Evolutionary conservation across 805 yeast genomes (phyloP).

Genomic region (Candida golubevii): DNA sequence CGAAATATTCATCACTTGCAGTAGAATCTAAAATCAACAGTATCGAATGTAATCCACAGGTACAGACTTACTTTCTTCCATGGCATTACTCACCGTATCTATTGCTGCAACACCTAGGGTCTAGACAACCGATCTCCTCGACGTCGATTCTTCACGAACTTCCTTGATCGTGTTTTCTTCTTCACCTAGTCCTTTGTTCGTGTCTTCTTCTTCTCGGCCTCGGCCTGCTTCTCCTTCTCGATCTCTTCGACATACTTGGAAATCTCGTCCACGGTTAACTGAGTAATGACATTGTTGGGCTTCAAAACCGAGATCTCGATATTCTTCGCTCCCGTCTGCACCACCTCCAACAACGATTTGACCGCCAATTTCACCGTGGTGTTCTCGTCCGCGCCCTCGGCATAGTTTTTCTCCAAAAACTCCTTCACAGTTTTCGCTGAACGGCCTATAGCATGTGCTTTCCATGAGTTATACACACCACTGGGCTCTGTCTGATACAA

Average conservation of each 20-base stretch:
- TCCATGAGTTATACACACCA: slow-evolving; percentile 96
- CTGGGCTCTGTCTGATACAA: slow-evolving; percentile 96
- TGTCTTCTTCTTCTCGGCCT: slow-evolving; percentile 61
- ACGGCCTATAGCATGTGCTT: slow-evolving; percentile 95
- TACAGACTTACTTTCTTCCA: too few relatives aligned
- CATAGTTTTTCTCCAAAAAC: slow-evolving; percentile 85
- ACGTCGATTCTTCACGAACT: too few relatives aligned
- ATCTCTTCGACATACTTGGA: slow-evolving; percentile 72
- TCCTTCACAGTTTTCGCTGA: slow-evolving; percentile 93
- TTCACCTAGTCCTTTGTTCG: slow-evolving; percentile 21
- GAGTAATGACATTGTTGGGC: slow-evolving; percentile 57
- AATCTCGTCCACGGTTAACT: slow-evolving; percentile 66
- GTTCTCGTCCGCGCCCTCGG: slow-evolving; percentile 56
- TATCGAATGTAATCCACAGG: too few relatives aligned
- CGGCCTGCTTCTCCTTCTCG: slow-evolving; percentile 83
- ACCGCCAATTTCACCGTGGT: slow-evolving; percentile 78
- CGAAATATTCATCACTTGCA: too few relatives aligned
- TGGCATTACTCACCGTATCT: too few relatives aligned
- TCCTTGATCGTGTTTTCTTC: too few relatives aligned
- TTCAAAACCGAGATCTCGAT: slow-evolving; percentile 88
- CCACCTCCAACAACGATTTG: slow-evolving; percentile 88
- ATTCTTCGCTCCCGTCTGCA: slow-evolving; percentile 95
- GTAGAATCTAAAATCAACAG: too few relatives aligned
- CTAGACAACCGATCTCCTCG: too few relatives aligned
- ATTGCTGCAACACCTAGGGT: too few relatives aligned